These are phyloP conservation scores for Metarhizium guizhouense DNA, from an alignment of 2,329 filamentous ascomycete genomes.

Conservation along the genomic window DNA sequence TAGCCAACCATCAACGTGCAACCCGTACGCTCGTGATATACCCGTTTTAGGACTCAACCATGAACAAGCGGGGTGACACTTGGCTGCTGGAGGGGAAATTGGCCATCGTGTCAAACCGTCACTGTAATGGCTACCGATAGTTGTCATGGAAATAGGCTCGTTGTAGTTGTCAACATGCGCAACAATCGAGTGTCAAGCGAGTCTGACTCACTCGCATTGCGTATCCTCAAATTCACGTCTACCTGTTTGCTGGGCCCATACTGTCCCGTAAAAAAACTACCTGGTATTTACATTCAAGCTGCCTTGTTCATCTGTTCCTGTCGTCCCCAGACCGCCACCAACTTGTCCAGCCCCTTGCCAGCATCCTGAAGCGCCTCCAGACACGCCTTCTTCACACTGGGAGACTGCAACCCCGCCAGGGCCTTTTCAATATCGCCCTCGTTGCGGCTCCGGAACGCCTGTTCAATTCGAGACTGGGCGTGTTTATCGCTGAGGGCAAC, in stretches of 20 bases:
- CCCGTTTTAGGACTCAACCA: neutral
- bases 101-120: too few species aligned
- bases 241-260: too few species aligned
- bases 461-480: neutral
- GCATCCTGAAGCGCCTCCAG: conserved; percentile 9
- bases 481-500: conserved; percentile 7
- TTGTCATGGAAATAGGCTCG: too few species aligned
- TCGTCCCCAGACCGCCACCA: conserved; percentile 9
- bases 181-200: too few species aligned
- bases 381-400: conserved; percentile 5
- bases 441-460: conserved; percentile 2
- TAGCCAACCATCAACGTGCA: too few species aligned
- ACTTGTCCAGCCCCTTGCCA: conserved; percentile 5
- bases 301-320: conserved; percentile 6
- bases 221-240: too few species aligned
- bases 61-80: neutral
- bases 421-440: conserved; percentile 6
- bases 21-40: too few species aligned
- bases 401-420: conserved; percentile 5
- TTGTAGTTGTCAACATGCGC: too few species aligned
- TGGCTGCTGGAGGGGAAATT: too few species aligned
- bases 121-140: too few species aligned
- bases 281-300: neutral
- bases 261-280: neutral
- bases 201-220: too few species aligned